Evolutionary conservation across 73 alveolate genomes (phyloP).

Genomic region (Uronychia setigera): DNA sequence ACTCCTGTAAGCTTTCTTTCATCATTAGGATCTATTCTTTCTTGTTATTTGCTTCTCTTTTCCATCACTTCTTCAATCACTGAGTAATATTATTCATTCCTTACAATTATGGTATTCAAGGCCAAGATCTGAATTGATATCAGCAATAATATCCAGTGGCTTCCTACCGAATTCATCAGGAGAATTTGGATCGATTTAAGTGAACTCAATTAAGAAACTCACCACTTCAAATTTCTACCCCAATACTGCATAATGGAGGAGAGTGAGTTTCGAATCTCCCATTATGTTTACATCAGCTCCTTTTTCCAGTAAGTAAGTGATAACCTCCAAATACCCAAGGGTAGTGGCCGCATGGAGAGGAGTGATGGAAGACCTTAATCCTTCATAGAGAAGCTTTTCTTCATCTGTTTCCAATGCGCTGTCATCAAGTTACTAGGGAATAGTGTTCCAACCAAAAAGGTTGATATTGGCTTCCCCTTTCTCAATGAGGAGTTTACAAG

Average conservation of each 20-base stretch:
- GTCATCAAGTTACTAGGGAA: constrained; percentile 33
- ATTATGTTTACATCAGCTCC: constrained; percentile 30
- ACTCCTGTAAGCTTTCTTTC: constrained; percentile 57
- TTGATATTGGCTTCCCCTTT: constrained; percentile 39
- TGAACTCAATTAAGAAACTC: not conserved
- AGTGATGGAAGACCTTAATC: constrained; percentile 38
- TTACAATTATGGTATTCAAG: constrained; percentile 45
- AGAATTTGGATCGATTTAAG: constrained; percentile 4
- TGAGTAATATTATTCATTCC: not conserved
- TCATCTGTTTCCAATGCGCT: constrained; percentile 24
- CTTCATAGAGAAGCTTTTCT: constrained; percentile 57
- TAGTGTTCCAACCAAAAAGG: constrained; percentile 13
- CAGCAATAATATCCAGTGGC: not conserved
- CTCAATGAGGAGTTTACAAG: constrained; percentile 12
- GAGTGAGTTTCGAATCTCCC: constrained; percentile 50
- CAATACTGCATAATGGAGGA: constrained; percentile 53
- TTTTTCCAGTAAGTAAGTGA: constrained; percentile 19
- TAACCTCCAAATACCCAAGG: constrained; percentile 43
- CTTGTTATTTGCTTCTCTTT: not conserved
- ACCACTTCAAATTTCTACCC: constrained; percentile 22
- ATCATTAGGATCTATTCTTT: constrained; percentile 47
- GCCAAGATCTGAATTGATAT: not conserved
- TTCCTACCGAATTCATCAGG: not conserved
- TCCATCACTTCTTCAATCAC: not conserved
- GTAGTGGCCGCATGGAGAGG: constrained; percentile 63